These are phyloP conservation scores for Camelina neglecta DNA, from an alignment of 345 rosid species.

Conservation along the genomic window DNA sequence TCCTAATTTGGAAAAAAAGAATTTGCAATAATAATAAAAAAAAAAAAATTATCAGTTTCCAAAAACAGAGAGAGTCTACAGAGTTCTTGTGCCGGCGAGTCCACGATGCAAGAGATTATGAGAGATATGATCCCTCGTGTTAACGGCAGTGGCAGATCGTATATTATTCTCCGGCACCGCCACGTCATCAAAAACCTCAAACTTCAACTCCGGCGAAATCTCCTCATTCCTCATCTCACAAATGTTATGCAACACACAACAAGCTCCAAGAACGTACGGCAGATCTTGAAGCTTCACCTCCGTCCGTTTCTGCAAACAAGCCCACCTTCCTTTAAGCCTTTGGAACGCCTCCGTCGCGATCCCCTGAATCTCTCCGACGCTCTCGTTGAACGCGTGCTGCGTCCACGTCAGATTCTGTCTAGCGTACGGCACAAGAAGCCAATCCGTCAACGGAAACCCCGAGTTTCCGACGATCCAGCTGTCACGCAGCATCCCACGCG, in stretches of 20 bases:
- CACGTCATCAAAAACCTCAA: slow-evolving; percentile 68
- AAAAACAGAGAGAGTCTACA: slow-evolving; percentile 24
- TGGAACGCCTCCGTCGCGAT: slow-evolving; percentile 60
- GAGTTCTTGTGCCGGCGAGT: slow-evolving; percentile 53
- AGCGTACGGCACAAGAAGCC: slow-evolving; percentile 78
- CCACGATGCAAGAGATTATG: slow-evolving; percentile 82
- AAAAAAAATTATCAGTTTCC: slow-evolving; percentile 11
- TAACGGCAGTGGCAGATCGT: slow-evolving; percentile 54
- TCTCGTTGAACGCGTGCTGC: slow-evolving; percentile 75
- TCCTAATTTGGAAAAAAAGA: slow-evolving; percentile 42
- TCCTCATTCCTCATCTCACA: slow-evolving; percentile 78
- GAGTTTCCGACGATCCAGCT: slow-evolving; percentile 69
- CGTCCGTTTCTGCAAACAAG: slow-evolving; percentile 76
- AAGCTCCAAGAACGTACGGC: slow-evolving; percentile 84
- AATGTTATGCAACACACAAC: slow-evolving; percentile 80
- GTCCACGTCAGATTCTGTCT: slow-evolving; percentile 80
- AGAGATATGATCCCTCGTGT: slow-evolving; percentile 71
- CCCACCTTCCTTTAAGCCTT: slow-evolving; percentile 74
- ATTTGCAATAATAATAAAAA: slow-evolving; percentile 22
- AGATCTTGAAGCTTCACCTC: slow-evolving; percentile 82
- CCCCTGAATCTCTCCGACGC: slow-evolving; percentile 49
- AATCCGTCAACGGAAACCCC: slow-evolving; percentile 70
- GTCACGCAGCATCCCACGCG: slow-evolving; percentile 58
- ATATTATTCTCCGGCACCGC: slow-evolving; percentile 61
- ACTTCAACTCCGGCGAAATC: slow-evolving; percentile 51